Percentiles rank a stretch among this genome's conserved stretches.
Conservation (phyloP, 1,284 basidiomycete genomes). For the Ceratobasidium sp. region DNA sequence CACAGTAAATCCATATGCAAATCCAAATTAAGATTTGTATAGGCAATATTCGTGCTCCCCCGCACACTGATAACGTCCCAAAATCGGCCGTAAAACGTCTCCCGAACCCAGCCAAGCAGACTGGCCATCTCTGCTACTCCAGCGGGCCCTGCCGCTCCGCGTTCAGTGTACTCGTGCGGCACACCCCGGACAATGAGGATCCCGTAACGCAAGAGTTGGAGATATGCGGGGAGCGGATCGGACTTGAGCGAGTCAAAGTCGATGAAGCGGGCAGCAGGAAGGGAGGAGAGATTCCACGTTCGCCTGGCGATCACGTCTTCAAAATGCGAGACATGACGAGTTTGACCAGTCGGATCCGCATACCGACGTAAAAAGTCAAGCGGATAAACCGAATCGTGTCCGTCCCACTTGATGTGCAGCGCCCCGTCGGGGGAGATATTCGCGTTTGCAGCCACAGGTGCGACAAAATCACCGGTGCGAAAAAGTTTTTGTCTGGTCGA, state of each 20-base stretch:
- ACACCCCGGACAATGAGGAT: constrained; percentile 61
- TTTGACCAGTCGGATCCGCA: constrained; percentile 53
- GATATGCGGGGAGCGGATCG: constrained; percentile 46
- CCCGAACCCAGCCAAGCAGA: constrained; percentile 75
- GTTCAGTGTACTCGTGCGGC: constrained; percentile 58
- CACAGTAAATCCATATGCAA: constrained; percentile 93
- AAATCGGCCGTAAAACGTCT: constrained; percentile 89
- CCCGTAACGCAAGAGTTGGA: constrained; percentile 56
- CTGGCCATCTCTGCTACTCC: constrained; percentile 67
- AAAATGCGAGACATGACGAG: constrained; percentile 43
- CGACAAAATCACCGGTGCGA: constrained; percentile 52
- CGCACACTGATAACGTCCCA: constrained; percentile 88
- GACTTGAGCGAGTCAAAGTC: constrained; percentile 13
- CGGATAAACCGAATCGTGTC: constrained; percentile 57
- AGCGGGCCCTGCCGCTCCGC: constrained; percentile 61
- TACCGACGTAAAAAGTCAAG: constrained; percentile 47
- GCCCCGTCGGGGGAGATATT: background rate
- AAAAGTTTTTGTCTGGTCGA: constrained; percentile 80
- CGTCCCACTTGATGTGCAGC: constrained; percentile 13
- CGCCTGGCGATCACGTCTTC: constrained; percentile 44
- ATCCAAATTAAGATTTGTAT: constrained; percentile 89
- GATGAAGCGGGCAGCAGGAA: constrained; percentile 7
- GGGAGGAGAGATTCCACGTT: constrained; percentile 51
- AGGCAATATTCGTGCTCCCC: constrained; percentile 89
- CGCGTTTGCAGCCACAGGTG: background rate